These are phyloP conservation scores for Fomitopsis betulina DNA, from an alignment of 1,284 basidiomycete species.

Conservation along the genomic window DNA sequence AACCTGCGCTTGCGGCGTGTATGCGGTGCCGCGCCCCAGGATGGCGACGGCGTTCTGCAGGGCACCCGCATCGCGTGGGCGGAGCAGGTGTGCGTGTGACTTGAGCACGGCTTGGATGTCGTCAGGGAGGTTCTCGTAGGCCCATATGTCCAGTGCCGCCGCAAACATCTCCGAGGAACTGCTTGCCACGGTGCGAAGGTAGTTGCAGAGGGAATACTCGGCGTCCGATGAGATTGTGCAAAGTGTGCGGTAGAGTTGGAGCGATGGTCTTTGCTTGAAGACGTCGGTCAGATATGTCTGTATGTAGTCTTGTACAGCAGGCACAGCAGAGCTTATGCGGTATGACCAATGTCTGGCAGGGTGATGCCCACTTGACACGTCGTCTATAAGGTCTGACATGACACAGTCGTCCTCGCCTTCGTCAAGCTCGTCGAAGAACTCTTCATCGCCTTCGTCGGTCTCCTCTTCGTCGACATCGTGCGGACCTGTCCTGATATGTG, in stretches of 20 bases:
- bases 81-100: constrained; percentile 47
- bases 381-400: constrained; percentile 10
- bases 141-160: constrained; percentile 49
- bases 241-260: constrained; percentile 40
- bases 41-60: constrained; percentile 41
- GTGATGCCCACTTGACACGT: constrained; percentile 17
- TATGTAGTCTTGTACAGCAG: constrained; percentile 39
- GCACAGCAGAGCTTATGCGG: constrained; percentile 35
- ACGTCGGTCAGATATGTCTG: constrained; percentile 36
- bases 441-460: constrained; percentile 27
- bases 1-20: constrained; percentile 31
- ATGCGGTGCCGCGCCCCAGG: constrained; percentile 28
- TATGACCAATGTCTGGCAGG: constrained; percentile 50
- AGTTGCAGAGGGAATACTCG: constrained; percentile 29
- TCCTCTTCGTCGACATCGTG: constrained; percentile 20
- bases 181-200: constrained; percentile 37
- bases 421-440: constrained; percentile 17
- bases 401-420: constrained; percentile 18
- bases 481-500: constrained; percentile 8
- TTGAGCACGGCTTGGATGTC: constrained; percentile 39
- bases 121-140: constrained; percentile 29
- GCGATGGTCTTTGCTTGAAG: constrained; percentile 47
- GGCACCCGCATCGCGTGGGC: constrained; percentile 44
- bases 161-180: constrained; percentile 46
- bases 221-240: constrained; percentile 32